Base-by-base conservation (phyloP, 306 rosid species). In the Corylus americana region DNA sequence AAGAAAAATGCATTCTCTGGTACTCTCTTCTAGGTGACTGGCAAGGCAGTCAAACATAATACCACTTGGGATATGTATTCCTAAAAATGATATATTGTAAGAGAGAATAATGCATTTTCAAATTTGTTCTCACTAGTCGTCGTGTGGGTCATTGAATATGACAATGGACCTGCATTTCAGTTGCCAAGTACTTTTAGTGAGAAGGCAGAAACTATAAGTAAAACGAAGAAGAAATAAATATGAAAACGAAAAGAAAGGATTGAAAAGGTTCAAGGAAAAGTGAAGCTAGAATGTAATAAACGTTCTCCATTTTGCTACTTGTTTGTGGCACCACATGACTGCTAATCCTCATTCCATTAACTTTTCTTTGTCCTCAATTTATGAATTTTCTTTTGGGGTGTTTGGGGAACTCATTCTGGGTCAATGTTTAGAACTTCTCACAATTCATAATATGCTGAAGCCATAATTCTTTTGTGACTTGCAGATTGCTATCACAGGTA, bases 401-500 rank as follows among this genome's bases (percentile, higher is more conserved):
- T 59, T 25, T 25, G 7, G 31, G 37, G 31, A 59, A 63, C 45
- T 13, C 45, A 13, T 17, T 42, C 7, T 5, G 7, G 72, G 51
- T 42, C 16, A n/a, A 13, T n/a, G 27, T n/a, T n/a, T 42, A 31
- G 50, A 7, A 5, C 48, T 37, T 17, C 31, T 18, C 69, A 66
- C 49, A 8, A n/a, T 39, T 31, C 8, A 59, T 69, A 5, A 61
- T 55, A 10, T 17, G 51, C 48, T 29, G 72, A 71, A 66, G 50
- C 22, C 16, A 18, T 11, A 31, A 47, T 48, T 25, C 11, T 12
- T 49, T 49, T 49, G 53, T 11, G 53, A 49, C 64, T 64, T 82
- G 85, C 95, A 92, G 98, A 90, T 95, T 81, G 97, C 98, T 16
- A 88, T 95, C 77, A 91, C 97, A 0, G 99, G 99, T 16, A 93